Base-by-base conservation (phyloP, 495 filamentous ascomycete species). In the Penicillium canescens region DNA sequence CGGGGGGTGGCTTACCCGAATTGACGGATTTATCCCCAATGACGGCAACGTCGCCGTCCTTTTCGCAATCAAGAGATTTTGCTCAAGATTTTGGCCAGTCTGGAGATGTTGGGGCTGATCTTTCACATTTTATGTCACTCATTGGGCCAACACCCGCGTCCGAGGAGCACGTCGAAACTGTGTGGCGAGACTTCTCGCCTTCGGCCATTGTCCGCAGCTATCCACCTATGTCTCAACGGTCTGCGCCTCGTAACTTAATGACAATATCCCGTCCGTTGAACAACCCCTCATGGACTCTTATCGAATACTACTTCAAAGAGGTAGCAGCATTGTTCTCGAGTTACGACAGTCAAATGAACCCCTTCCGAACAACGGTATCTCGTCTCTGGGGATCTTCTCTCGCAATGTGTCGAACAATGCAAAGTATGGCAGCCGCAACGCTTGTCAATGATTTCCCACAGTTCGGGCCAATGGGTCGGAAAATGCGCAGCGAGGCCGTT, bases 241-340 rank as follows among this genome's bases (percentile, higher is more conserved):
- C 60, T 14, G 44, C 56, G 10, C 47, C 57, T 7, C 71, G 63
- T 10, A 61, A 69, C 44, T 54, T 70, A 23, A 63, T 62, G 35
- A 68, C 73, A 2, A 74, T 76, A 16, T 63, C 71, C 4, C 70
- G 66, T 20, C 56, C 70, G 2, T 37, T 76, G 50, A 75, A 79
- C 34, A 77, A 78, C 43, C 70, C 78, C 24, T 79, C 74, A 38
- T 80, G 77, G 61, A 79, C 80, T 10, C 67, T 84, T 5, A 78
- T 84, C 6, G 79, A 84, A 43, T 82, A 84, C 57, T 84, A 84
- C 48, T 84, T 84, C 68, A 80, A 79, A 55, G 79, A 84, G 46
- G 80, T 84, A 8, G 78, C 77, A 10, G 75, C 75, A 4, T 54
- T 84, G 16, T 84, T 82, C 57, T 84, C 81, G 10, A 82, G 76